Evolutionary conservation across 306 rosid genomes (phyloP), one percentile per base, ranked within the genome.

Genomic region (Fragaria vesca): DNA sequence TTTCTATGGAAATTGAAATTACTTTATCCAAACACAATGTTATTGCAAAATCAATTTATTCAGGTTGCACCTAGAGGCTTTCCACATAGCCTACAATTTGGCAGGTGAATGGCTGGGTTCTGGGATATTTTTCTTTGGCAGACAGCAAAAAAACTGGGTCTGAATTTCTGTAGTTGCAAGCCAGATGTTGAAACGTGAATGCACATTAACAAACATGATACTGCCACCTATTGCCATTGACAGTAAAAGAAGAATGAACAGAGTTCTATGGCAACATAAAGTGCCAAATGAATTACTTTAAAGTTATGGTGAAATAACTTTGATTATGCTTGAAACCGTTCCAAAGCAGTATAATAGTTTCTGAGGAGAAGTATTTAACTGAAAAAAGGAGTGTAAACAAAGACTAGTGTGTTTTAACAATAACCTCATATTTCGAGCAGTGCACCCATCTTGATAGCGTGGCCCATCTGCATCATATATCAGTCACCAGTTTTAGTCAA

Each of bases 401-500:
- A 21, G 21, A 15, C 40, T 3, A 36, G 6, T 21, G 6, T 13
- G 4, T 28, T n/a, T 18, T 57, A 71, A 17, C 30, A 81, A 92
- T 76, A 54, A 89, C 97, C 98, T 94, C 98, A 83, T 76, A 91
- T 81, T 94, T 91, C 43, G 98, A 92, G 85, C 98, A 94, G 82
- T 91, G 90, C 79, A 85, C 93, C 98, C 91, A 91, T 87, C 98
- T 89, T 84, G 97, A 84, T 77, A 94, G 50, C 62, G 97, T 73
- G 26, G 90, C 42, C 97, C 98, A 94, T 85, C 98, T 94, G 80
- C 65, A 81, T 74, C 69, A 68, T 43, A 79, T 70, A 67, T 58
- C 72, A 77, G 74, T 68, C 50, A 76, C 72, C 52, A 74, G 80
- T 48, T 55, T 69, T 55, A 72, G 51, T 47, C 36, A 69, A 58